phyloP scores from a whole-genome alignment of 352 stramenopile genomes.

The Aphanomyces cochlioides region DNA sequence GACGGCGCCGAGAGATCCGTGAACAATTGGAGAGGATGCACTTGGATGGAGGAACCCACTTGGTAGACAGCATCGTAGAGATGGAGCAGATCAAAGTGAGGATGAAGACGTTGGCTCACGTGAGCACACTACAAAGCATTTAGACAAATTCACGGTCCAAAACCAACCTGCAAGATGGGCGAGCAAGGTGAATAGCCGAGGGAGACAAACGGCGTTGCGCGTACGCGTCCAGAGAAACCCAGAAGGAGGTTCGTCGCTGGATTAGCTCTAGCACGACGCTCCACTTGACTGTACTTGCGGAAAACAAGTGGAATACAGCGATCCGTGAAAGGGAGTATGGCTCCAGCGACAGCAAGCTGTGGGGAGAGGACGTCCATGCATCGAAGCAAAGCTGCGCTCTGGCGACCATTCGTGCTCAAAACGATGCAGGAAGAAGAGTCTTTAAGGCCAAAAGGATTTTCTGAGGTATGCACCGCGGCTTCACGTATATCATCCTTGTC shows the following conservation, averaged over 20 bases:
- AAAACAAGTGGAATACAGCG: conserved; percentile 39
- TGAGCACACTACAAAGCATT: conserved; percentile 16
- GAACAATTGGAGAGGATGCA: conserved; percentile 19
- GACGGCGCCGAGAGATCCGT: neutral
- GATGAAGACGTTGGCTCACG: neutral
- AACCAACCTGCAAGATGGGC: conserved; percentile 37
- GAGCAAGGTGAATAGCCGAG: conserved; percentile 47
- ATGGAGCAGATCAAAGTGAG: conserved; percentile 32
- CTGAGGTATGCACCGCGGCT: neutral
- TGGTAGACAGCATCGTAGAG: conserved; percentile 39
- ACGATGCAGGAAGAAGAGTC: conserved; percentile 47
- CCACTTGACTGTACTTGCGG: neutral
- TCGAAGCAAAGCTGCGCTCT: conserved; percentile 41
- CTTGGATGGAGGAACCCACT: conserved; percentile 24
- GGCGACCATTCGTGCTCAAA: conserved; percentile 52
- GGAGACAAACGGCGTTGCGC: conserved; percentile 41
- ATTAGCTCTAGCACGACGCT: neutral
- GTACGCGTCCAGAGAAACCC: conserved; percentile 39
- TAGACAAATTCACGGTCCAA: neutral
- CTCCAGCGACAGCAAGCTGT: conserved; percentile 40
- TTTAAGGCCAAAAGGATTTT: neutral
- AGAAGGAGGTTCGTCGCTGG: conserved; percentile 45
- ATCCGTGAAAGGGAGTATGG: conserved; percentile 42
- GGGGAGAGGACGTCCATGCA: conserved; percentile 43
- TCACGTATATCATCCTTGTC: conserved; percentile 42